A percentile compares a stretch with the other conserved stretches of the same genome.
Conservation (phyloP, 2,329 filamentous ascomycete genomes). For the Exophiala lecanii-corni region DNA sequence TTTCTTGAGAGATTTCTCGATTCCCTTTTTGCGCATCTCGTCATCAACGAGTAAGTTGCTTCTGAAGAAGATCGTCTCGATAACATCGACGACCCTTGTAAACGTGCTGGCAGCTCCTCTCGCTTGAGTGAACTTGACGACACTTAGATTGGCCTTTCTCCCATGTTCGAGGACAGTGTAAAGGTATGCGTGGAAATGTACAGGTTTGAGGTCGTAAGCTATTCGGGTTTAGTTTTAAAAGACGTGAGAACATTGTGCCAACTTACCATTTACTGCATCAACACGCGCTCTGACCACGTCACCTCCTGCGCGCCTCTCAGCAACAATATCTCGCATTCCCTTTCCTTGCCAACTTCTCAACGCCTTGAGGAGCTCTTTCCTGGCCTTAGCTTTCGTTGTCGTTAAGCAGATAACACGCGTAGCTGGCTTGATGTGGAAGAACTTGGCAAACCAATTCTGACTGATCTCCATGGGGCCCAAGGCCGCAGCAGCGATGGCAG, state of each 20-base stretch:
- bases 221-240: slow-evolving; percentile 20
- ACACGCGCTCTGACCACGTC: slow-evolving; percentile 67
- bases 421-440: slow-evolving; percentile 85
- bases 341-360: slow-evolving; percentile 76
- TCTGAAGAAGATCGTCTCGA: slow-evolving; percentile 63
- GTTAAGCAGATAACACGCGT: slow-evolving; percentile 70
- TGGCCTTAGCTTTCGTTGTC: slow-evolving; percentile 65
- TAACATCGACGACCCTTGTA: slow-evolving; percentile 71
- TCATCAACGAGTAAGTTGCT: slow-evolving; percentile 66
- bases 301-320: slow-evolving; percentile 73
- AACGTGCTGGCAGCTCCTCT: slow-evolving; percentile 89
- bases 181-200: slow-evolving; percentile 81
- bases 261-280: slow-evolving; percentile 71
- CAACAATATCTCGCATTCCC: slow-evolving; percentile 73
- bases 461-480: slow-evolving; percentile 57
- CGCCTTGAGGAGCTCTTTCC: slow-evolving; percentile 70
- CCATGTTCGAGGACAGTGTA: slow-evolving; percentile 87
- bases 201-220: slow-evolving; percentile 79
- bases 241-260: slow-evolving; percentile 9
- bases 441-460: slow-evolving; percentile 82
- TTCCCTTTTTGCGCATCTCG: slow-evolving; percentile 63
- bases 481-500: slow-evolving; percentile 15
- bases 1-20: slow-evolving; percentile 40
- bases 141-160: slow-evolving; percentile 67
- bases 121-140: slow-evolving; percentile 83